Conservation (phyloP, 163 green algal genomes). For the Chloromonas sp. region DNA sequence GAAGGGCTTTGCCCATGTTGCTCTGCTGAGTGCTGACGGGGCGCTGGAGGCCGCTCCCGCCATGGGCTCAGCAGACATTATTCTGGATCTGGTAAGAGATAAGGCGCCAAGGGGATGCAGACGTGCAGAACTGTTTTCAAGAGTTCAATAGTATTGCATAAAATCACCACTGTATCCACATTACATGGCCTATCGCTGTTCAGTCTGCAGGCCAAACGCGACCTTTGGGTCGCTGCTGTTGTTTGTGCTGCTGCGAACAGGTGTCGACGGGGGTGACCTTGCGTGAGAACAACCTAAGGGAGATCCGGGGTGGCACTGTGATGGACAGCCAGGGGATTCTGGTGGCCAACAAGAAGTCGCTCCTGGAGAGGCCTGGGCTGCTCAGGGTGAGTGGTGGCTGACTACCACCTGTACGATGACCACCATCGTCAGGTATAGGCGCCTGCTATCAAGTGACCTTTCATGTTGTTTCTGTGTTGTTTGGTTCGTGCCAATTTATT, state of each 20-base stretch:
- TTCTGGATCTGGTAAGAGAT: constrained; percentile 85
- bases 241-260: constrained; percentile 13
- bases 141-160: background rate
- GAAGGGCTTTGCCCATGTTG: constrained; percentile 83
- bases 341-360: constrained; percentile 72
- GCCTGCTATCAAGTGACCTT: background rate
- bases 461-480: background rate
- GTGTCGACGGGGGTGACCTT: constrained; percentile 85
- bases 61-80: constrained; percentile 97
- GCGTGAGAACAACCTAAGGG: constrained; percentile 96
- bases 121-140: background rate
- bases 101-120: background rate
- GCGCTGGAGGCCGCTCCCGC: constrained; percentile 89
- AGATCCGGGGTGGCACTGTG: constrained; percentile 80
- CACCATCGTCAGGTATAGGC: background rate
- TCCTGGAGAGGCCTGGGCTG: constrained; percentile 70
- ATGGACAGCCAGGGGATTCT: constrained; percentile 85
- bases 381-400: constrained; percentile 45
- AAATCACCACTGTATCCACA: too few species aligned
- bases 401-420: background rate
- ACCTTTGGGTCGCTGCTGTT: background rate
- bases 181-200: background rate
- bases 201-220: background rate
- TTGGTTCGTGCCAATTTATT: background rate
- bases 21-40: constrained; percentile 79